These are phyloP conservation scores for Termitomyces sp. DNA, from an alignment of 768 basidiomycete species.

Conservation along the genomic window DNA sequence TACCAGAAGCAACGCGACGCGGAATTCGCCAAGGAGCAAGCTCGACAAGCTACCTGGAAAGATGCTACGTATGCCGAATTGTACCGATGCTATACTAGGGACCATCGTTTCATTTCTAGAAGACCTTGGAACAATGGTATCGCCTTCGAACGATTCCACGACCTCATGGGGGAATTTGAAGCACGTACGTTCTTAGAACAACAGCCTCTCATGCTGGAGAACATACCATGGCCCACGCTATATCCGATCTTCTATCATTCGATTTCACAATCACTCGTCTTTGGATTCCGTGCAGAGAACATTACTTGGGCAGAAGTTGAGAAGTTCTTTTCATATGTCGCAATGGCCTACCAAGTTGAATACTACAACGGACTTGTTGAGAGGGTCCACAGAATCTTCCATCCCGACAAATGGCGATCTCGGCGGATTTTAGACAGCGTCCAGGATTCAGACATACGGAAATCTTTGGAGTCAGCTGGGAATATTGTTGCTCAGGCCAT, in stretches of 20 bases:
- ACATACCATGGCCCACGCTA: slow-evolving; percentile 2
- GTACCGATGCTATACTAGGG: not conserved
- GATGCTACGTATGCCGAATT: not conserved
- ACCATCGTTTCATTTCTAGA: no score
- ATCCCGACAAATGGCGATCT: slow-evolving; percentile 7
- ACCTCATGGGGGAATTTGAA: slow-evolving; percentile 2
- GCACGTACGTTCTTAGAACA: not conserved
- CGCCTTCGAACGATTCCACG: not conserved
- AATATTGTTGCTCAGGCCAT: slow-evolving; percentile 58
- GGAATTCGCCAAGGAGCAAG: not conserved
- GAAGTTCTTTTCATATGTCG: slow-evolving; percentile 39
- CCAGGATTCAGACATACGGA: slow-evolving; percentile 37
- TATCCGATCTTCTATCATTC: not conserved
- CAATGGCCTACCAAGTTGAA: slow-evolving; percentile 35
- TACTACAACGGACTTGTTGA: slow-evolving; percentile 49
- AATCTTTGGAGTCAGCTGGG: slow-evolving; percentile 44
- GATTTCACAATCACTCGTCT: not conserved
- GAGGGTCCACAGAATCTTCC: slow-evolving; percentile 37
- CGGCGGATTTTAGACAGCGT: not conserved
- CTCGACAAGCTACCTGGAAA: not conserved
- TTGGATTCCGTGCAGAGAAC: not conserved
- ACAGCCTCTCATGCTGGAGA: not conserved
- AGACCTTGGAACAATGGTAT: not conserved
- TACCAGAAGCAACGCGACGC: not conserved
- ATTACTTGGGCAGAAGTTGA: slow-evolving; percentile 50